Conservation (phyloP, 179 eudicot genomes). For the Corrigiola litoralis region DNA sequence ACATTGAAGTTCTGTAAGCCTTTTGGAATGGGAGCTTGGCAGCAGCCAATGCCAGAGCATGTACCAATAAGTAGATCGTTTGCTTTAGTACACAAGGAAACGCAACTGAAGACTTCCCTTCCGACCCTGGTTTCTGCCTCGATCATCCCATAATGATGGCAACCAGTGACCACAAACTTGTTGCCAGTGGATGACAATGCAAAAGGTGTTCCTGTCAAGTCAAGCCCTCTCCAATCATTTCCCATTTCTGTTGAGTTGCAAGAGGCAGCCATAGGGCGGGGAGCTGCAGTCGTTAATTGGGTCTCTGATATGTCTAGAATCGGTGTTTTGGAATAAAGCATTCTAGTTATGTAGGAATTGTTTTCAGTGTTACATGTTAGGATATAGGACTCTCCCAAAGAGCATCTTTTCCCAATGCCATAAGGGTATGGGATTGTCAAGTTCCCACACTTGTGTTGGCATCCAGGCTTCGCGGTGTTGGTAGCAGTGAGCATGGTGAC, state of each 20-base stretch:
- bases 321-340: constrained; percentile 6
- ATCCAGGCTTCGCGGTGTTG: constrained; percentile 18
- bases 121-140: constrained; percentile 11
- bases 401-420: constrained; percentile 17
- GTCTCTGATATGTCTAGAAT: constrained; percentile 28
- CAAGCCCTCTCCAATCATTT: not conserved
- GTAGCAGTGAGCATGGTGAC: constrained; percentile 17
- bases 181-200: constrained; percentile 34
- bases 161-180: constrained; percentile 37
- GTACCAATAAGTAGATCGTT: constrained; percentile 30
- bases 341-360: not conserved
- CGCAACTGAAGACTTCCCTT: constrained; percentile 27
- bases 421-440: constrained; percentile 30
- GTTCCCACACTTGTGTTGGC: constrained; percentile 23
- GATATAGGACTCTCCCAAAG: constrained; percentile 8
- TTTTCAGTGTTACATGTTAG: not conserved
- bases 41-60: constrained; percentile 54
- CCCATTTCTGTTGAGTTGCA: constrained; percentile 17
- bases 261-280: not conserved
- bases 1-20: constrained; percentile 21
- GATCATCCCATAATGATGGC: constrained; percentile 33
- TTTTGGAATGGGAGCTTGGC: constrained; percentile 37
- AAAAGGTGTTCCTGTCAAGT: constrained; percentile 17
- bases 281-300: constrained; percentile 18
- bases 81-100: constrained; percentile 25